Percentiles rank a stretch among this genome's conserved stretches.
Conservation (phyloP, 352 stramenopile species). For the Hyphochytrium catenoides region DNA sequence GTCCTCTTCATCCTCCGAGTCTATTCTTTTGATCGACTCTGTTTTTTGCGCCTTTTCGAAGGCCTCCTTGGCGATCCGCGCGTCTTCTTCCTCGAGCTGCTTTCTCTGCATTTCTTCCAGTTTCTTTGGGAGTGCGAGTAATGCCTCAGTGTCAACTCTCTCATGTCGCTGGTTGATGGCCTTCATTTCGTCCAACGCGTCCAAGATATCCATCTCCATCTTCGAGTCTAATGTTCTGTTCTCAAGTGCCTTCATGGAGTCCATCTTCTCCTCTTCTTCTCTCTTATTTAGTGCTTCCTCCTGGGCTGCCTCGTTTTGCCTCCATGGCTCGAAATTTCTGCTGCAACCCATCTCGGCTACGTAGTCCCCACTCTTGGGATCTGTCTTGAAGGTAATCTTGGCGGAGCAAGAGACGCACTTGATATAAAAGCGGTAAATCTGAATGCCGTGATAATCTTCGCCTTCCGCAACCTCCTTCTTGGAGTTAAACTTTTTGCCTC, state of each 20-base stretch:
- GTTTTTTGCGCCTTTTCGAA: too few relatives aligned
- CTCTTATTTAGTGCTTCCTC: constrained; percentile 33
- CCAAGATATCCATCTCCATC: constrained; percentile 95
- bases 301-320: constrained; percentile 54
- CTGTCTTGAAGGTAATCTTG: constrained; percentile 93
- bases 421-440: constrained; percentile 93
- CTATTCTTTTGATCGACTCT: too few relatives aligned
- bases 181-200: constrained; percentile 94
- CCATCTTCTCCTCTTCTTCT: constrained; percentile 76
- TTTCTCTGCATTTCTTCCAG: constrained; percentile 3
- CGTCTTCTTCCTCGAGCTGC: constrained; percentile 8
- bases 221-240: constrained; percentile 95
- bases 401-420: constrained; percentile 82
- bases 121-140: constrained; percentile 16
- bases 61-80: constrained; percentile 4
- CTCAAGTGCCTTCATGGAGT: constrained; percentile 93
- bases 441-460: constrained; percentile 87
- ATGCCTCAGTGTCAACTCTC: constrained; percentile 55
- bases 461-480: constrained; percentile 89
- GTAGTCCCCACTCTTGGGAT: constrained; percentile 95
- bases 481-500: constrained; percentile 97
- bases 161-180: constrained; percentile 86
- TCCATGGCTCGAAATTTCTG: constrained; percentile 91
- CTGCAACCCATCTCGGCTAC: constrained; percentile 85
- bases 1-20: too few relatives aligned